Evolutionary conservation across 2,329 filamentous ascomycete genomes (phyloP).

Genomic region (Talaromyces islandicus): DNA sequence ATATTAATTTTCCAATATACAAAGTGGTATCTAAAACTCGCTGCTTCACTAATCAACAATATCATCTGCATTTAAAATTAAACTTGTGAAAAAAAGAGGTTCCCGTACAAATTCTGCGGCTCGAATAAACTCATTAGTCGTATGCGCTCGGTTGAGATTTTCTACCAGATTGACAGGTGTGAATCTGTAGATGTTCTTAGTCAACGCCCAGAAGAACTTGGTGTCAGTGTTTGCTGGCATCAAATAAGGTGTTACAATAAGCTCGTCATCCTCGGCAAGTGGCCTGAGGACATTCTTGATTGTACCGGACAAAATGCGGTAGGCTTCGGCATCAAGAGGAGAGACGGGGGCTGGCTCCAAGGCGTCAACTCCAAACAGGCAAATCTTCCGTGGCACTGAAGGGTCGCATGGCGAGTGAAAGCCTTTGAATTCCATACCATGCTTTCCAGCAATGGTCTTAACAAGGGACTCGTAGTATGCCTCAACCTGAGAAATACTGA

Average conservation of each 20-base stretch:
- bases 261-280: conserved; percentile 29
- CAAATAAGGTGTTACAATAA: conserved; percentile 46
- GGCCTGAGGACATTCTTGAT: conserved; percentile 18
- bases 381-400: conserved; percentile 13
- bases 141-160: conserved; percentile 29
- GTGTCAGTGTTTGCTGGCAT: conserved; percentile 52
- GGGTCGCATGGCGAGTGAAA: conserved; percentile 13
- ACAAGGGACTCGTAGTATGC: conserved; percentile 43
- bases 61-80: conserved; percentile 23
- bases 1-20: not conserved
- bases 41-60: not conserved
- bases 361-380: conserved; percentile 33
- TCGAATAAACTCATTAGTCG: conserved; percentile 29
- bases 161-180: conserved; percentile 37
- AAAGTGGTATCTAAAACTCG: not conserved
- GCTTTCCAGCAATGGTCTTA: conserved; percentile 40
- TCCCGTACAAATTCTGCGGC: conserved; percentile 22
- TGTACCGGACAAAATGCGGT: conserved; percentile 16
- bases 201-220: conserved; percentile 46
- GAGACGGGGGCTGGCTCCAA: conserved; percentile 26
- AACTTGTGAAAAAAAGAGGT: conserved; percentile 21
- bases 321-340: conserved; percentile 17
- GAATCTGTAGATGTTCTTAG: conserved; percentile 48
- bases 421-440: conserved; percentile 27
- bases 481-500: conserved; percentile 42